Percentiles rank a stretch among this genome's conserved stretches.
These are phyloP conservation scores for Phalaenopsis aphrodite DNA, from an alignment of 106 monocot species.

Conservation along the genomic window DNA sequence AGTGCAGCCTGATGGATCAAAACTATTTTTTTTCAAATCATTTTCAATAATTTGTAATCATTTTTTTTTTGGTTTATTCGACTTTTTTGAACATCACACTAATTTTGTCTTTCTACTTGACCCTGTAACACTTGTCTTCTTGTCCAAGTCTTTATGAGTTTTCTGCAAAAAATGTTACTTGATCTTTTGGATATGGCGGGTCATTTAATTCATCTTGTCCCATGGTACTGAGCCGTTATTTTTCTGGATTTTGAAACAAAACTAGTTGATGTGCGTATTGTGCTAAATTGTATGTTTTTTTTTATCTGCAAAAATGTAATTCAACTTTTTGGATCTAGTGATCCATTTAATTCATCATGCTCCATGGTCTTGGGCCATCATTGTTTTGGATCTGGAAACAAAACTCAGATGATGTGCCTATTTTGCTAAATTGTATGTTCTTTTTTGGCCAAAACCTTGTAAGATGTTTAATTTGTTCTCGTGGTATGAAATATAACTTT, in stretches of 20 bases:
- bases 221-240: too few relatives aligned
- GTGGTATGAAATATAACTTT: neutral
- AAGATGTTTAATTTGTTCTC: slow-evolving; percentile 1
- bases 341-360: neutral
- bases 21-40: neutral
- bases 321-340: neutral
- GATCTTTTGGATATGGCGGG: neutral
- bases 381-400: neutral
- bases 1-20: too few relatives aligned
- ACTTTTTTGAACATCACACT: neutral
- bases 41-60: neutral
- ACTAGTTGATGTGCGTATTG: too few relatives aligned
- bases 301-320: too few relatives aligned
- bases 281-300: too few relatives aligned
- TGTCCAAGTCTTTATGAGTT: neutral
- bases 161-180: neutral
- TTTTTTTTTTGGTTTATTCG: neutral
- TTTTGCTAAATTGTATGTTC: neutral
- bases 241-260: too few relatives aligned
- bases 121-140: neutral
- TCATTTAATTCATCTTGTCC: too few relatives aligned
- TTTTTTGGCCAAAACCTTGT: neutral
- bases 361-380: neutral
- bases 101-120: too few relatives aligned
- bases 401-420: neutral